phyloP scores from a whole-genome alignment of 2,329 filamentous ascomycete genomes.

The Endothia cerciana region DNA sequence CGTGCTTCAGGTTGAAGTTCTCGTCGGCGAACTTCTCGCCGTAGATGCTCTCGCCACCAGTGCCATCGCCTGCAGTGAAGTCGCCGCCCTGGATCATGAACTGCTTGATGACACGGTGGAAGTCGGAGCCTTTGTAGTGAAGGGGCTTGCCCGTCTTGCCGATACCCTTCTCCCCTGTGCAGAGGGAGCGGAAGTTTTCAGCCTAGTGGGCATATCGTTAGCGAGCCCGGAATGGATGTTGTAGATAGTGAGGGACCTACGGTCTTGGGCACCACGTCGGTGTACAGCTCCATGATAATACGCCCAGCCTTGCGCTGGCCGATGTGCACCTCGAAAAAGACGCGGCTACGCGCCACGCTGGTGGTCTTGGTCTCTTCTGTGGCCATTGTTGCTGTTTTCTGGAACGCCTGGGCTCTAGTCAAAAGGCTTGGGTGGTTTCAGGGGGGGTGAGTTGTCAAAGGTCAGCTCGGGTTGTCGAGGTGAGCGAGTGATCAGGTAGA shows the following conservation, averaged over 20 bases:
- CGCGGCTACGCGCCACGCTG: conserved; percentile 66
- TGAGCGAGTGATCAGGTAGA: not conserved
- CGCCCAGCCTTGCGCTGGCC: conserved; percentile 75
- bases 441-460: not conserved
- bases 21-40: conserved; percentile 97
- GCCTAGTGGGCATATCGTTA: conserved; percentile 43
- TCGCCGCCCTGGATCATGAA: conserved; percentile 99
- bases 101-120: conserved; percentile 96
- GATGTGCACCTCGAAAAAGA: conserved; percentile 93
- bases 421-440: not conserved
- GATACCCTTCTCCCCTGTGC: conserved; percentile 90
- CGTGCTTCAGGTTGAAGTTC: conserved; percentile 91
- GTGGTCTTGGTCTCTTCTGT: conserved; percentile 44
- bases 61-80: conserved; percentile 93
- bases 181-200: conserved; percentile 93
- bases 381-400: conserved; percentile 42
- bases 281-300: conserved; percentile 82
- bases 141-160: conserved; percentile 83
- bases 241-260: not conserved
- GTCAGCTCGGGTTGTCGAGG: not conserved
- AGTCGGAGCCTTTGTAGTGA: conserved; percentile 89
- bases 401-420: not conserved
- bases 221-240: not conserved
- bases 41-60: conserved; percentile 96
- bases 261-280: conserved; percentile 84